A percentile compares a stretch with the other conserved stretches of the same genome.
Evolutionary conservation across 345 rosid species (phyloP).

Genomic region (Brassica incana): DNA sequence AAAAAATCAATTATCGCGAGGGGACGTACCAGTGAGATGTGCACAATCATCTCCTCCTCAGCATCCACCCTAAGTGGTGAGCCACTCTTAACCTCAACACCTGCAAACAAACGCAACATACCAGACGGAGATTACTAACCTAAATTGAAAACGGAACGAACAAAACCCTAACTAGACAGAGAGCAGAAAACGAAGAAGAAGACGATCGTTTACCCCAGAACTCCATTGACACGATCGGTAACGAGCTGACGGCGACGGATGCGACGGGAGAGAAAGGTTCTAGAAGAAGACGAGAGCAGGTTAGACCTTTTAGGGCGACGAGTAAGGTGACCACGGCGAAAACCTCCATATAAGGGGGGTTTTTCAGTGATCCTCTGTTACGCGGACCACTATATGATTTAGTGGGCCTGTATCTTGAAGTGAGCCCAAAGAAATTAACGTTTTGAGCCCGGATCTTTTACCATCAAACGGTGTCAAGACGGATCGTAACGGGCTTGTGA

Average conservation of each 20-base stretch:
- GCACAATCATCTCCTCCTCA: conserved; percentile 43
- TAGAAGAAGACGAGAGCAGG: conserved; percentile 26
- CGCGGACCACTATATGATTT: conserved; percentile 10
- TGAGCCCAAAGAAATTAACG: not conserved
- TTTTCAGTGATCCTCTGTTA: conserved; percentile 25
- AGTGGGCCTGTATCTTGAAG: not conserved
- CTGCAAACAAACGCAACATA: conserved; percentile 31
- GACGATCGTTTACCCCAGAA: conserved; percentile 53
- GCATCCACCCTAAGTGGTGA: conserved; percentile 39
- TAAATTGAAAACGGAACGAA: not conserved
- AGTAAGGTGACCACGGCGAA: not conserved
- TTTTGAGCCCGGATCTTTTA: not conserved
- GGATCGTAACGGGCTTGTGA: not conserved
- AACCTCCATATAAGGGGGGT: not conserved
- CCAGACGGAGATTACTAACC: not conserved
- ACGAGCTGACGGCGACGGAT: conserved; percentile 22
- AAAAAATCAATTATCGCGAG: not conserved
- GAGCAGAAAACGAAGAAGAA: not conserved
- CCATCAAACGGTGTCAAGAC: not conserved
- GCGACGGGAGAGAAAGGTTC: conserved; percentile 25
- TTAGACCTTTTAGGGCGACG: conserved; percentile 23
- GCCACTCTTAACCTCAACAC: conserved; percentile 67
- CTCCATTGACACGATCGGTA: conserved; percentile 42
- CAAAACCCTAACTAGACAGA: conserved; percentile 3
- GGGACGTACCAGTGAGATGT: conserved; percentile 59